These are phyloP conservation scores for Lasiodiplodia sp. DNA, from an alignment of 2,329 filamentous ascomycete species.

Conservation along the genomic window DNA sequence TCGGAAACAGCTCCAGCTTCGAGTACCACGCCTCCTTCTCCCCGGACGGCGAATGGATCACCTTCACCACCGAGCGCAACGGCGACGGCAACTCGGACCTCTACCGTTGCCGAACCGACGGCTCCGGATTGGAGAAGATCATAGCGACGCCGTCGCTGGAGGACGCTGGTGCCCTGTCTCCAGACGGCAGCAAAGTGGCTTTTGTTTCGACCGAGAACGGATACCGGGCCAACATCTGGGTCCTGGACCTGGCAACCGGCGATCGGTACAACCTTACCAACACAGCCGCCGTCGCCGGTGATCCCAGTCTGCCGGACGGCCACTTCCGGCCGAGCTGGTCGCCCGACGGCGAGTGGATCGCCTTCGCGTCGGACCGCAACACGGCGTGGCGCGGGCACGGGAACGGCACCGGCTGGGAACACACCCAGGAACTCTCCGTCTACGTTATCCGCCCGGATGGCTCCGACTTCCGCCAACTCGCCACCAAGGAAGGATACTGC, in stretches of 20 bases:
- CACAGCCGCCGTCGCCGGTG: slow-evolving; percentile 36
- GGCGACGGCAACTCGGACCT: slow-evolving; percentile 53
- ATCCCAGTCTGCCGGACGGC: slow-evolving; percentile 42
- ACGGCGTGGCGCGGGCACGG: slow-evolving; percentile 53
- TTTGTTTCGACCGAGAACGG: slow-evolving; percentile 51
- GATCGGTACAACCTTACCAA: slow-evolving; percentile 47
- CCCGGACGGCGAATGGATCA: slow-evolving; percentile 49
- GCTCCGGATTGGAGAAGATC: slow-evolving; percentile 46
- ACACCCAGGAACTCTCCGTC: slow-evolving; percentile 52
- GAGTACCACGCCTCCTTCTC: slow-evolving; percentile 53
- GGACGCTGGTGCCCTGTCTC: slow-evolving; percentile 48
- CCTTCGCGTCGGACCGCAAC: slow-evolving; percentile 53
- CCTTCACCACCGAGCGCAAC: slow-evolving; percentile 51
- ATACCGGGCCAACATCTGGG: slow-evolving; percentile 51
- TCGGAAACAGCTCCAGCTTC: slow-evolving; percentile 39
- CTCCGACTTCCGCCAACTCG: slow-evolving; percentile 47
- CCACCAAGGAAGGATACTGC: slow-evolving; percentile 44
- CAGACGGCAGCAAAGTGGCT: slow-evolving; percentile 48
- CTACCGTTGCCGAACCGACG: slow-evolving; percentile 48
- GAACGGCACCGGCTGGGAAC: slow-evolving; percentile 51
- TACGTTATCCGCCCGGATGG: slow-evolving; percentile 51
- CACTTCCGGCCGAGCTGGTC: slow-evolving; percentile 52
- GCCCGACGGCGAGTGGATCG: slow-evolving; percentile 52
- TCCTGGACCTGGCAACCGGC: slow-evolving; percentile 48
- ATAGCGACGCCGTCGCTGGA: slow-evolving; percentile 47